Percentiles rank a stretch among this genome's conserved stretches.
phyloP scores from a whole-genome alignment of 129 eudicot genomes.

The Ambrosia trifida region DNA sequence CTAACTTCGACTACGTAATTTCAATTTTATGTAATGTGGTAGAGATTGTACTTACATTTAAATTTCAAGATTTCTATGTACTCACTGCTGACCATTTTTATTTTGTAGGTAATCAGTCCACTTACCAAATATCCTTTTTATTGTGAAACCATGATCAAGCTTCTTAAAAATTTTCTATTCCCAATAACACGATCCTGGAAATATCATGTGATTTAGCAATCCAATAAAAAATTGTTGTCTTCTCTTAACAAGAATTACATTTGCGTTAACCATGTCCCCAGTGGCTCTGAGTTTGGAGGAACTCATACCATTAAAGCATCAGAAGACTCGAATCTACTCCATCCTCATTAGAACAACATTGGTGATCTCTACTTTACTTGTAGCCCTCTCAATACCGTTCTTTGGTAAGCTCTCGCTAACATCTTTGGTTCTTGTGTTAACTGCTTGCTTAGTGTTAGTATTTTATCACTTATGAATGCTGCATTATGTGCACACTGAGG shows the following conservation, averaged over 20 bases:
- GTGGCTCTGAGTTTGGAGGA: slow-evolving; percentile 88
- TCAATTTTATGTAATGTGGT: no score
- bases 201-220: background rate
- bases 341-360: slow-evolving; percentile 69
- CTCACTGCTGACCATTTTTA: slow-evolving; percentile 18
- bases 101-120: slow-evolving; percentile 84
- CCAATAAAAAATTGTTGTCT: background rate
- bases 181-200: slow-evolving; percentile 1
- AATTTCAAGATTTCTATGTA: background rate
- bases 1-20: slow-evolving; percentile 41
- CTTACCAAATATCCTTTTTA: slow-evolving; percentile 91
- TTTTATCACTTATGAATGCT: no score
- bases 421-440: no score
- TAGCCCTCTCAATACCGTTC: slow-evolving; percentile 68
- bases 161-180: background rate
- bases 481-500: background rate
- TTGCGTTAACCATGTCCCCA: slow-evolving; percentile 77
- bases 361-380: slow-evolving; percentile 71
- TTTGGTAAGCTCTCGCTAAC: slow-evolving; percentile 47
- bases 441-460: no score
- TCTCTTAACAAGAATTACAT: slow-evolving; percentile 54
- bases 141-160: slow-evolving; percentile 4
- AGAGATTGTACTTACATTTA: background rate
- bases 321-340: slow-evolving; percentile 48
- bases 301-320: slow-evolving; percentile 53